phyloP scores from a whole-genome alignment of 345 rosid genomes.

The Sonneratia alba region DNA sequence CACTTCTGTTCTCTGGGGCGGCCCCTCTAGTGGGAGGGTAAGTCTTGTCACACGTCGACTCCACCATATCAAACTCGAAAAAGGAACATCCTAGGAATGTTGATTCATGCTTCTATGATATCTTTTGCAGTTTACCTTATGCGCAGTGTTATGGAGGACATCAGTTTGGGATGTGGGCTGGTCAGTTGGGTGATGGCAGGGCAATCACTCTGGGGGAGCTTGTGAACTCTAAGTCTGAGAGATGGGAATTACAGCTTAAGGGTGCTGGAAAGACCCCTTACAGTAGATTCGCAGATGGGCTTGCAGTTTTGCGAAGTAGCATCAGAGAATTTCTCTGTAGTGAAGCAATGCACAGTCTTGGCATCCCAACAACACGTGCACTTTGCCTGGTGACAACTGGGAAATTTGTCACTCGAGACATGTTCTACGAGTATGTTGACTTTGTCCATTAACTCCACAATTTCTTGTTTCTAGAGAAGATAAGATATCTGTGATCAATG shows the following conservation, averaged over 20 bases:
- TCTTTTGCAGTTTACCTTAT: slow-evolving; percentile 55
- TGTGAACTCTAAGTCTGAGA: slow-evolving; percentile 66
- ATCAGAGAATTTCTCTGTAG: slow-evolving; percentile 92
- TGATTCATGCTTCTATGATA: slow-evolving; percentile 5
- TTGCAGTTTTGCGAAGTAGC: slow-evolving; percentile 94
- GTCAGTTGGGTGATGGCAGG: slow-evolving; percentile 98
- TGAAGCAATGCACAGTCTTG: slow-evolving; percentile 86
- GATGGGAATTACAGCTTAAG: slow-evolving; percentile 98
- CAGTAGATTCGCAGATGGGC: slow-evolving; percentile 97
- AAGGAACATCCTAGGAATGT: slow-evolving; percentile 7
- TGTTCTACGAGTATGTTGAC: slow-evolving; percentile 91
- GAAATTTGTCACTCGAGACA: slow-evolving; percentile 81
- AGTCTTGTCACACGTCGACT: slow-evolving; percentile 20
- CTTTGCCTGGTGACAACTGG: slow-evolving; percentile 92
- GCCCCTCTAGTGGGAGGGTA: slow-evolving; percentile 67
- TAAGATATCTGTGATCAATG: neutral
- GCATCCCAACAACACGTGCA: slow-evolving; percentile 94
- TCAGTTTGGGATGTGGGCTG: slow-evolving; percentile 98
- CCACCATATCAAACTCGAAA: neutral
- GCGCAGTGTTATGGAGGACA: slow-evolving; percentile 98
- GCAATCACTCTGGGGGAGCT: slow-evolving; percentile 89
- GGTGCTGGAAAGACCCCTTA: slow-evolving; percentile 96
- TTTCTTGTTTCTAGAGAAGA: neutral
- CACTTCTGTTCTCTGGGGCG: slow-evolving; percentile 68
- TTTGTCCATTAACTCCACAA: neutral